Evolutionary conservation across 805 yeast genomes (phyloP), one percentile per base, ranked within the genome.

Genomic region (Barnettozyma siamensis): DNA sequence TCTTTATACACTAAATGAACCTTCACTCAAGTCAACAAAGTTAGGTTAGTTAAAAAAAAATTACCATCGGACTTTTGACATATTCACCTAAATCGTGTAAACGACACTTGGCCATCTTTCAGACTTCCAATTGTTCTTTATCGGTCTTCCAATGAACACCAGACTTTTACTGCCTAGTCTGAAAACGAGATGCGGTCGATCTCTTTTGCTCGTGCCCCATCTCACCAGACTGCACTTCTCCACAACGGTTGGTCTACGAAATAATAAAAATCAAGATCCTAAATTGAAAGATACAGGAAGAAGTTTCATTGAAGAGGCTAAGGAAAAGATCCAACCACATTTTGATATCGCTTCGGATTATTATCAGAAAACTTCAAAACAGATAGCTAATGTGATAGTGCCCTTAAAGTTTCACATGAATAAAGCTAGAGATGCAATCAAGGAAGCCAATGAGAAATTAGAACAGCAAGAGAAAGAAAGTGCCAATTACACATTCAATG

Each of bases 401-500:
- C 50, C 58, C 0, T 11, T 53, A 17, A 51, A 45, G 31, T 46
- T 45, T 35, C 61, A 57, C 31, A 35, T 32, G 21, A 45, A 39
- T 18, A 53, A 61, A 36, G 66, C 69, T 17, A 63, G 54, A 30
- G 47, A 51, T 9, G 60, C 72, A 2, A 53, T 67, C n/a, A 53
- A 49, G 33, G 61, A 59, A 17, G 70, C 68, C 2, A 66, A 67
- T 38, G 57, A 43, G 30, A 67, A 61, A 41, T 46, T 65, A 10
- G 62, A 60, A 13, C 60, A 57, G 23, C 67, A 65, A 44, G 70
- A 65, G 40, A 52, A 52, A 21, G 67, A 63, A 31, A 58, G 63
- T 30, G 54, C 52, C 1, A 66, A 62, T 32, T 50, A 51, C 13
- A 65, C 59, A 20, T 67, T 65, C 48, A 57, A 67, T 15, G 63